These are phyloP conservation scores for Metarhizium brunneum DNA, from an alignment of 2,329 filamentous ascomycete genomes.

Conservation along the genomic window DNA sequence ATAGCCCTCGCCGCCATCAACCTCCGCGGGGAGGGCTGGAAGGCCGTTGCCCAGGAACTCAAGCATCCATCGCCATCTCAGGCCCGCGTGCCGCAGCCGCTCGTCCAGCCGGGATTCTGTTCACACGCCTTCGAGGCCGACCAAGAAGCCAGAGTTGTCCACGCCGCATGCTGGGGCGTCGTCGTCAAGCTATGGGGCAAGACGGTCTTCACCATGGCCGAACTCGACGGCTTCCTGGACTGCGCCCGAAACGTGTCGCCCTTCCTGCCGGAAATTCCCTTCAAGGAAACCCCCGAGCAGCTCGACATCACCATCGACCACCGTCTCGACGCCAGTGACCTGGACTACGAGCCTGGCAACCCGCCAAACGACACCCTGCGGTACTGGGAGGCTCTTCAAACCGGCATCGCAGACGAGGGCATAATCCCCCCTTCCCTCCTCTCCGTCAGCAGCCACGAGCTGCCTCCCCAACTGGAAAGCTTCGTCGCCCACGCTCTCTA, in stretches of 20 bases:
- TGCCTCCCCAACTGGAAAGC: constrained; percentile 1
- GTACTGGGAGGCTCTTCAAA: constrained; percentile 3
- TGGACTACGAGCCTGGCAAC: constrained; percentile 1
- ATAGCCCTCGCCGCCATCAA: constrained; percentile 3
- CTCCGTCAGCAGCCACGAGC: neutral
- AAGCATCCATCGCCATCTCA: constrained; percentile 1
- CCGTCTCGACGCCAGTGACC: constrained; percentile 2
- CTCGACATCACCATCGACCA: constrained; percentile 7
- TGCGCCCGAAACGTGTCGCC: constrained; percentile 4
- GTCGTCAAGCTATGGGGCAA: constrained; percentile 5
- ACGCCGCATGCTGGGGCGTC: constrained; percentile 7
- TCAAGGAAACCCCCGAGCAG: constrained; percentile 6
- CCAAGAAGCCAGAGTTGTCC: constrained; percentile 4
- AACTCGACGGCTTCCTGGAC: constrained; percentile 8
- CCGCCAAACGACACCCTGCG: neutral
- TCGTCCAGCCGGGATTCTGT: constrained; percentile 4
- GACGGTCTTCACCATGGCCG: constrained; percentile 2
- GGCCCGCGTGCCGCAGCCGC: neutral
- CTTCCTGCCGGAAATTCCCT: constrained; percentile 5
- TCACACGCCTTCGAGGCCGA: neutral
- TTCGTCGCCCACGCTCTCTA: constrained; percentile 3
- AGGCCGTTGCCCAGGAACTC: constrained; percentile 3
- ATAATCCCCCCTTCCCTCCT: constrained; percentile 4
- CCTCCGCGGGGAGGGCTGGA: constrained; percentile 5
- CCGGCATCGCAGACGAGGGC: constrained; percentile 1